Evolutionary conservation across 2,329 filamentous ascomycete species (phyloP), one percentile per base, ranked within the genome.

Genomic region (Xylaria sp.): DNA sequence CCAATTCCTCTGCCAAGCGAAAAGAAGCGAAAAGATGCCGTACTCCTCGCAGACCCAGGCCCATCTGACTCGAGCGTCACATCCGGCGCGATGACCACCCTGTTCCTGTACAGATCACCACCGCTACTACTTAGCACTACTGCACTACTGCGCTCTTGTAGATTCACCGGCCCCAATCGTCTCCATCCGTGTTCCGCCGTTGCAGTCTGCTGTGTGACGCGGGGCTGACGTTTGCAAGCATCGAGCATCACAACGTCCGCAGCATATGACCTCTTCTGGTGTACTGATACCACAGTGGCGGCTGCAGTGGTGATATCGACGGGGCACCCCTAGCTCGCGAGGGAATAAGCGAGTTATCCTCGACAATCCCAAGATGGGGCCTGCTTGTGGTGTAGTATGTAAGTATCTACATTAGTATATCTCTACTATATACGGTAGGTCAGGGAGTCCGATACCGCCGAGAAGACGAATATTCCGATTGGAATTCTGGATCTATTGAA

Each of bases 151-250:
- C n/a, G n/a, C n/a, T n/a, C n/a, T n/a, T n/a, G n/a, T n/a, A n/a
- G n/a, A n/a, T 38, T 58, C 48, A 58, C 54, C 54, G 54, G 54
- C 37, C 41, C 48, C 41, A n/a, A 35, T 62, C 53, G 53, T 47
- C 46, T 58, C 54, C 49, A 44, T 59, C 35, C 13, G 38, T 35
- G n/a, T 37, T 59, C 55, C 38, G 23, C 55, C 31, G 49, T 59
- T 49, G 38, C 52, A 46, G 27, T 48, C 35, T 40, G 23, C 35
- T 25, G 27, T 60, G 56, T 60, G 56, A 60, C 52, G 60, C 56
- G 60, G 60, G 60, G 56, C 60, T 54, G 49, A 58, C 49, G 44
- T 47, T 48, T 4, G 37, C 10, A 38, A 25, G 38, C 41, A 15
- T 35, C 19, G 10, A 41, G 33, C 33, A 48, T 54, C 35, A 29